Evolutionary conservation across 148 eudicot species (phyloP).

Genomic region (Rhododendron molle): DNA sequence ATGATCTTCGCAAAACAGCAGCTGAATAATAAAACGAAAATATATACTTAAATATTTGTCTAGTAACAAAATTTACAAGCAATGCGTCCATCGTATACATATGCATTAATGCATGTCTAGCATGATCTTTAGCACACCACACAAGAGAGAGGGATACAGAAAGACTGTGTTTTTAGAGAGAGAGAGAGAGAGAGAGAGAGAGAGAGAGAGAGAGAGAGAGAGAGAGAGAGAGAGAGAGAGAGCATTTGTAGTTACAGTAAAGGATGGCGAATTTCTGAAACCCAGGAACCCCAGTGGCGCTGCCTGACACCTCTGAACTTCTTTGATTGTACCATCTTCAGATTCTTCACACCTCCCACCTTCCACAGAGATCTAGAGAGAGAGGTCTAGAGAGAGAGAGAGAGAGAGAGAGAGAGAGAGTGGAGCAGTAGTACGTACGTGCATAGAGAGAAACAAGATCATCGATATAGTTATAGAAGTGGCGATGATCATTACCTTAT

Average conservation of each 20-base stretch:
- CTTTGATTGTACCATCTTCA: slow-evolving; percentile 29
- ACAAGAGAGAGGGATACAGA: background rate
- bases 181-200: no score
- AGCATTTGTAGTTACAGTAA: slow-evolving; percentile 9
- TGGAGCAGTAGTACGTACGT: background rate
- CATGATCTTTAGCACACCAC: no score
- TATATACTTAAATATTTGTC: no score
- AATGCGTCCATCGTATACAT: no score
- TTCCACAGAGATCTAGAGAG: background rate
- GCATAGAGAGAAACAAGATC: background rate
- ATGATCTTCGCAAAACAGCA: no score
- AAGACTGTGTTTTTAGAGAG: no score
- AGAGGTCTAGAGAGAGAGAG: slow-evolving; percentile 1
- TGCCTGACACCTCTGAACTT: slow-evolving; percentile 41
- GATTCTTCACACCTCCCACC: background rate
- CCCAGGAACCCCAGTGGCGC: slow-evolving; percentile 45
- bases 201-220: background rate
- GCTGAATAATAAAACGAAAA: background rate
- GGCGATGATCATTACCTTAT: background rate
- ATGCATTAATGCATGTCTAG: no score
- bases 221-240: background rate
- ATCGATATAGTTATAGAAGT: background rate
- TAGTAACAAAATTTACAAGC: no score
- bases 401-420: slow-evolving; percentile 3
- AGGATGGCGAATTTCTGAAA: slow-evolving; percentile 37